Conservation (phyloP, 2,329 filamentous ascomycete genomes). For the Didymella exigua region DNA sequence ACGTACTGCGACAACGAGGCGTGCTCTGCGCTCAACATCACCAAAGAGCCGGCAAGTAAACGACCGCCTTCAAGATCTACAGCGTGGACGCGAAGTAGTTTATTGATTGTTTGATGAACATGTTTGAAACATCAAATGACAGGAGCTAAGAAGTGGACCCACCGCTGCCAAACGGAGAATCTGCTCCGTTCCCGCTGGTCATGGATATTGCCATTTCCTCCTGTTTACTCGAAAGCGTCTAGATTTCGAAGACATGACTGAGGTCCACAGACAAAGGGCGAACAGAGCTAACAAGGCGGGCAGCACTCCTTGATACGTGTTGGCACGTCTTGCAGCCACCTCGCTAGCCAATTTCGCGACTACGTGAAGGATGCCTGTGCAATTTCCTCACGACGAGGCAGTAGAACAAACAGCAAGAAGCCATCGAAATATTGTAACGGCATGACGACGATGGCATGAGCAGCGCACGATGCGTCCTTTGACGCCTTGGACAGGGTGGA, state of each 20-base stretch:
- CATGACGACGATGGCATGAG: constrained; percentile 8
- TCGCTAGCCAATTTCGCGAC: constrained; percentile 8
- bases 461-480: constrained; percentile 36
- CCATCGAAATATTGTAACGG: neutral
- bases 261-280: constrained; percentile 7
- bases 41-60: neutral
- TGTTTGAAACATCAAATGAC: constrained; percentile 13
- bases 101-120: constrained; percentile 18
- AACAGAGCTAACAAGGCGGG: neutral
- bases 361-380: constrained; percentile 6
- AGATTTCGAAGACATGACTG: constrained; percentile 10
- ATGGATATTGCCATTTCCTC: constrained; percentile 1
- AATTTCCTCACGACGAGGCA: constrained; percentile 8
- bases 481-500: constrained; percentile 25
- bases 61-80: neutral
- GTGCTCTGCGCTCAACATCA: constrained; percentile 2
- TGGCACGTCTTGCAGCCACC: constrained; percentile 7
- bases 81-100: constrained; percentile 7
- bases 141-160: constrained; percentile 6
- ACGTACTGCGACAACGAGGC: constrained; percentile 5
- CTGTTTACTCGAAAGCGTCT: constrained; percentile 10
- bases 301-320: neutral
- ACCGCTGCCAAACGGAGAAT: constrained; percentile 4
- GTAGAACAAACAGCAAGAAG: neutral
- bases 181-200: neutral